Conservation (phyloP, 768 basidiomycete species). For the Plicaturopsis crispa region DNA sequence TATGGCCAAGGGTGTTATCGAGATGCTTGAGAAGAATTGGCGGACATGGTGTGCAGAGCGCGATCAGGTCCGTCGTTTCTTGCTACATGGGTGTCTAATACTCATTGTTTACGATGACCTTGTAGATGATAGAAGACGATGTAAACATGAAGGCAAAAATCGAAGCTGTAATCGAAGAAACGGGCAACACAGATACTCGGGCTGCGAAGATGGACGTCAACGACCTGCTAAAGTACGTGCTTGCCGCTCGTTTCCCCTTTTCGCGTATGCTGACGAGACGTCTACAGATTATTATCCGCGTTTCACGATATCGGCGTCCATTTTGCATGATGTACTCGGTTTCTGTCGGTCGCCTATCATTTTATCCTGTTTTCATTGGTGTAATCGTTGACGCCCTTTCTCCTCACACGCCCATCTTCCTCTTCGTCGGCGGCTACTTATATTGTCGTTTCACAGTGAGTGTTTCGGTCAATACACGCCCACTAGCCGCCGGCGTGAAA, state of each 20-base stretch:
- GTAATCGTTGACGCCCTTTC: too few species aligned
- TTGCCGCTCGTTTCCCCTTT: not conserved
- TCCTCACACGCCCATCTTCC: too few species aligned
- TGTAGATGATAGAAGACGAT: conserved; percentile 62
- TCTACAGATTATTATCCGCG: conserved; percentile 54
- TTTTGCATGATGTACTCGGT: conserved; percentile 60
- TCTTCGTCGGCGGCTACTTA: too few species aligned
- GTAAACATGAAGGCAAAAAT: conserved; percentile 63
- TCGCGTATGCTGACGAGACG: conserved; percentile 2
- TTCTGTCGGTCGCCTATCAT: too few species aligned
- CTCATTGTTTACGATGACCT: not conserved
- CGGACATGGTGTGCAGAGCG: conserved; percentile 87
- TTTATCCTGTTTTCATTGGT: too few species aligned
- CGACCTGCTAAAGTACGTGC: conserved; percentile 76
- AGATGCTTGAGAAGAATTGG: conserved; percentile 92
- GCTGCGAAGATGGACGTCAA: conserved; percentile 93
- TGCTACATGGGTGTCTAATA: not conserved
- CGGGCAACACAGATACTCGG: conserved; percentile 67
- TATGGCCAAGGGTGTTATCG: conserved; percentile 88
- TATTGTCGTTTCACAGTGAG: too few species aligned
- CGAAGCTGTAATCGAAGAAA: conserved; percentile 65
- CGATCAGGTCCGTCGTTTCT: conserved; percentile 37
- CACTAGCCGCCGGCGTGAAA: too few species aligned
- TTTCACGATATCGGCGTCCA: conserved; percentile 73
- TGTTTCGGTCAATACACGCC: too few species aligned